A percentile compares a stretch with the other conserved stretches of the same genome.
Conservation (phyloP, 805 yeast genomes). For the Lachancea sp. region DNA sequence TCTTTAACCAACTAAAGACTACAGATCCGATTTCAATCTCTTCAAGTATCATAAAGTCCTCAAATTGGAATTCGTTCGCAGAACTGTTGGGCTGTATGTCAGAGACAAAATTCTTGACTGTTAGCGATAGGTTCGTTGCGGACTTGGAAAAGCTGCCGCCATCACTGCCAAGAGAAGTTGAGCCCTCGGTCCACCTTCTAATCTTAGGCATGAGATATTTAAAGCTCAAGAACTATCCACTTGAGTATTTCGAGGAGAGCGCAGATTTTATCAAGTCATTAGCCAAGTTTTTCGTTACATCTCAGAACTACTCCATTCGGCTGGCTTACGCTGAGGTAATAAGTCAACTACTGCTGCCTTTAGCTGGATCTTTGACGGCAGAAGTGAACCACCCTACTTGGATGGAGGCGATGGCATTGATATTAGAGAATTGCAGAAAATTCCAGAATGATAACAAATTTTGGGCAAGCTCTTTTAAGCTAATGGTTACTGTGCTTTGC, state of each 20-base stretch:
- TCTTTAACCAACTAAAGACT: conserved; percentile 79
- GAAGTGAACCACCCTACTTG: conserved; percentile 95
- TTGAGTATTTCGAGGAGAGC: conserved; percentile 86
- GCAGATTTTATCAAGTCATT: conserved; percentile 85
- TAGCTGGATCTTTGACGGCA: conserved; percentile 82
- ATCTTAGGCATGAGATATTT: conserved; percentile 90
- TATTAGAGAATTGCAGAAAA: conserved; percentile 46
- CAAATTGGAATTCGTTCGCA: conserved; percentile 92
- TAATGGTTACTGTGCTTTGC: conserved; percentile 67
- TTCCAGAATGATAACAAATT: conserved; percentile 41
- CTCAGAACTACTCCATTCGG: conserved; percentile 59
- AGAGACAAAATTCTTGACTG: conserved; percentile 71
- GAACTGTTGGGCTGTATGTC: conserved; percentile 88
- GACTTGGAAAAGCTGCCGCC: conserved; percentile 80
- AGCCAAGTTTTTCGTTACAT: conserved; percentile 68
- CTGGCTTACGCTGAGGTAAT: conserved; percentile 83
- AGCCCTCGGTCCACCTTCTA: conserved; percentile 61
- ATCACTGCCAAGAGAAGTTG: conserved; percentile 41
- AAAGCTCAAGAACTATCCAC: conserved; percentile 71
- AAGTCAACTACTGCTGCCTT: conserved; percentile 64
- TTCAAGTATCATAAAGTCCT: conserved; percentile 68
- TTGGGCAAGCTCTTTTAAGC: conserved; percentile 63
- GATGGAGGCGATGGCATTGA: conserved; percentile 69
- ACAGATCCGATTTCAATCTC: conserved; percentile 73
- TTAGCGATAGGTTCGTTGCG: conserved; percentile 88